phyloP scores from a whole-genome alignment of 495 filamentous ascomycete species.

The Xanthoparmelia taractica region DNA sequence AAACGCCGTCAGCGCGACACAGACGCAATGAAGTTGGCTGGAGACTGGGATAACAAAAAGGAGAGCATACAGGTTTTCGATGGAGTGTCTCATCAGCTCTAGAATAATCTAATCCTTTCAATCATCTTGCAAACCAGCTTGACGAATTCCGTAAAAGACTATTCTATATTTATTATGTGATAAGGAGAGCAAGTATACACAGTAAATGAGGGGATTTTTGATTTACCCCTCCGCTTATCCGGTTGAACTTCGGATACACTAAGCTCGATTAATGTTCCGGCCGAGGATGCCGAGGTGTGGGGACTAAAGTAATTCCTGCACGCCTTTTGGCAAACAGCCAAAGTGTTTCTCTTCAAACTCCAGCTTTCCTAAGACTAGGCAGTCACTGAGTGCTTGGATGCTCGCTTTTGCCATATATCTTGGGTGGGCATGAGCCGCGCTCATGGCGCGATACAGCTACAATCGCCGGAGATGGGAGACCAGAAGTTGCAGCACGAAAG shows the following conservation, averaged over 20 bases:
- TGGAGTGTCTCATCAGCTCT: background rate
- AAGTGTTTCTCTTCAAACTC: background rate
- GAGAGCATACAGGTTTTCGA: background rate
- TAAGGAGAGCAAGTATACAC: no score
- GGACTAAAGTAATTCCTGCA: no score
- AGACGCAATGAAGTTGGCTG: background rate
- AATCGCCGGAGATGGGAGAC: constrained; percentile 20
- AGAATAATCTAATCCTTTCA: background rate
- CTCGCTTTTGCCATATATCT: background rate
- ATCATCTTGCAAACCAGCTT: background rate
- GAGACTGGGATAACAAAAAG: background rate
- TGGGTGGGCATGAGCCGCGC: constrained; percentile 21
- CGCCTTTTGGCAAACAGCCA: background rate
- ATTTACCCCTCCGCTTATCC: no score
- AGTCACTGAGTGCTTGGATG: background rate
- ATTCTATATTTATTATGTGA: no score
- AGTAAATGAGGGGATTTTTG: no score
- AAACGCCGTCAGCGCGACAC: background rate
- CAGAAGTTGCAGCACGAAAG: constrained; percentile 17
- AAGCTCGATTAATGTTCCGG: background rate
- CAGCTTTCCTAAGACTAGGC: background rate
- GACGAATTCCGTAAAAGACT: background rate
- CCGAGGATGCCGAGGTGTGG: no score
- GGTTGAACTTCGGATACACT: background rate
- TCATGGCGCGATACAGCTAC: constrained; percentile 16